Evolutionary conservation across 768 basidiomycete species (phyloP).

Genomic region (Cystobasidium tubakii): DNA sequence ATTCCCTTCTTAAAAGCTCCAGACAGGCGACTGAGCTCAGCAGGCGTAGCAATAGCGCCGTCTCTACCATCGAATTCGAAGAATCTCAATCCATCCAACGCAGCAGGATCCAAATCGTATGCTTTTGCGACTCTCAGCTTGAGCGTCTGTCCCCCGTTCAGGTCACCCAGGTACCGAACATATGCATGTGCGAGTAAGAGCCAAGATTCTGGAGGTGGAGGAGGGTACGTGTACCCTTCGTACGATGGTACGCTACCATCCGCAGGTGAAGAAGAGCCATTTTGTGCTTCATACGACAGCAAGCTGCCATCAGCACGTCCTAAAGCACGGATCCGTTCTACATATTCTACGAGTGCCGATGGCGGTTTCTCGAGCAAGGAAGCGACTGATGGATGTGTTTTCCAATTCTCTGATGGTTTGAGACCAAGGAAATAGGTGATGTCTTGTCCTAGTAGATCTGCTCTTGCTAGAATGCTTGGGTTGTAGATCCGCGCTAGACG

Average conservation of each 20-base stretch:
- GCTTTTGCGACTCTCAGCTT: conserved; percentile 61
- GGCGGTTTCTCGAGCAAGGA: conserved; percentile 55
- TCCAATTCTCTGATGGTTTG: conserved; percentile 57
- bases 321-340: conserved; percentile 54
- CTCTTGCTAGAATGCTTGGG: conserved; percentile 63
- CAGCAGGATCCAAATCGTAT: conserved; percentile 49
- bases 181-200: conserved; percentile 70
- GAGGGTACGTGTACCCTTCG: conserved; percentile 47
- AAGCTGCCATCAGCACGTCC: background rate
- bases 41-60: conserved; percentile 4
- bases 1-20: conserved; percentile 29
- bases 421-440: conserved; percentile 60
- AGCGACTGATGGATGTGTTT: conserved; percentile 57
- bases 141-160: conserved; percentile 71
- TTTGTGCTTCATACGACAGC: background rate
- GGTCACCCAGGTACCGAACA: conserved; percentile 74
- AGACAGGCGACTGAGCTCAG: conserved; percentile 26
- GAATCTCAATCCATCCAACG: conserved; percentile 38
- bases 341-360: conserved; percentile 56
- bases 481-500: conserved; percentile 66
- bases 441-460: conserved; percentile 60
- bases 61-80: conserved; percentile 32
- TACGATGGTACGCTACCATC: background rate
- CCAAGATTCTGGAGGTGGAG: conserved; percentile 54
- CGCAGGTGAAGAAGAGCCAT: no score